These are phyloP conservation scores for Sarocladium oryzae DNA, from an alignment of 2,329 filamentous ascomycete species.

Conservation along the genomic window DNA sequence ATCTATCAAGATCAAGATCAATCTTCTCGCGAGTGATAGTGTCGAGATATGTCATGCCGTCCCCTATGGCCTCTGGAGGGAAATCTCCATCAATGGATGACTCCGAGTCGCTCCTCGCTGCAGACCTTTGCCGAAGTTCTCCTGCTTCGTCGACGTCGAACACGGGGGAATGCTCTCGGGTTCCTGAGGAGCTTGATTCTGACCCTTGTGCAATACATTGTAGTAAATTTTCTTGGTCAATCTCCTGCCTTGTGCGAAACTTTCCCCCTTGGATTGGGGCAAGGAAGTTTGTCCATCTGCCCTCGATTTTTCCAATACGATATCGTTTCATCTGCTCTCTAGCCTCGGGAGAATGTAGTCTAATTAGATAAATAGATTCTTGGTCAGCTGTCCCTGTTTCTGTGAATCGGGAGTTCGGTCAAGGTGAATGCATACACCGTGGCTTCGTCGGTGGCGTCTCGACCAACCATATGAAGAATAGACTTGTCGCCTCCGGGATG, in stretches of 20 bases:
- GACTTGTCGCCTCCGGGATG: constrained; percentile 90
- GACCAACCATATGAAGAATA: constrained; percentile 63
- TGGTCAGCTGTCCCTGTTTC: too few species aligned
- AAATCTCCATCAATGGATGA: background rate
- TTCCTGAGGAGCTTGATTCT: constrained; percentile 42
- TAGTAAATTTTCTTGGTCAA: constrained; percentile 26
- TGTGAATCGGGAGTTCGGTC: too few species aligned
- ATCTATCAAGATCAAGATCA: constrained; percentile 68
- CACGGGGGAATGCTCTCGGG: constrained; percentile 42
- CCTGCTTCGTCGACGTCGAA: constrained; percentile 35
- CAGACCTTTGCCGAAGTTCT: constrained; percentile 14
- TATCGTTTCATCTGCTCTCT: constrained; percentile 61
- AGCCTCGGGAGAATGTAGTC: constrained; percentile 76
- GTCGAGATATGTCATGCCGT: constrained; percentile 63
- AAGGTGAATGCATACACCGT: constrained; percentile 83
- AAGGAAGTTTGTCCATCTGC: constrained; percentile 78
- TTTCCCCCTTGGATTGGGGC: constrained; percentile 87
- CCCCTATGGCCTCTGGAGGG: constrained; percentile 46
- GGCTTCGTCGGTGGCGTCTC: constrained; percentile 43
- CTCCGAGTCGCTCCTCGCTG: constrained; percentile 21
- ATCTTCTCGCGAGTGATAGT: constrained; percentile 68
- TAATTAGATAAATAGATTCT: constrained; percentile 27
- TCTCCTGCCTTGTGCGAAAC: constrained; percentile 35
- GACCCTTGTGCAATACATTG: constrained; percentile 16
- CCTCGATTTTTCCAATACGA: constrained; percentile 75